Evolutionary conservation across 441 rosid species (phyloP).

Genomic region (Erysimum cheiri): DNA sequence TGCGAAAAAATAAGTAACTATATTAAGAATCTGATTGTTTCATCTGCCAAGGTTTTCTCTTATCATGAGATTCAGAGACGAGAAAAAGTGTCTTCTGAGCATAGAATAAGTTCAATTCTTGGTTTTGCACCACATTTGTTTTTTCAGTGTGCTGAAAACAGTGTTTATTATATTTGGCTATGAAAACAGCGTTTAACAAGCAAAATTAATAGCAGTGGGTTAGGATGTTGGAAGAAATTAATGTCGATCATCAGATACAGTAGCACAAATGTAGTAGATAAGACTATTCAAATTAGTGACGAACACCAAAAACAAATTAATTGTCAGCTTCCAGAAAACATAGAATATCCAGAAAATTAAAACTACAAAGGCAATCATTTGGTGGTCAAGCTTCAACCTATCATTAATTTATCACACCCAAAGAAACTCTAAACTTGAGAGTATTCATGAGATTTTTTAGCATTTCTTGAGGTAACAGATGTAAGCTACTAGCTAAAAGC

Average conservation of each 20-base stretch:
- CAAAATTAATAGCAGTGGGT: constrained; percentile 1
- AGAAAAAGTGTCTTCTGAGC: not conserved
- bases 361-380: not conserved
- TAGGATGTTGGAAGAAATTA: not conserved
- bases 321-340: not conserved
- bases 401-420: not conserved
- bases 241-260: constrained; percentile 6
- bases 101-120: not conserved
- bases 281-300: not conserved
- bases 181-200: not conserved
- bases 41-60: constrained; percentile 9
- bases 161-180: not conserved
- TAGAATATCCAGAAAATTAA: not conserved
- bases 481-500: not conserved
- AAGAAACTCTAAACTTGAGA: not conserved
- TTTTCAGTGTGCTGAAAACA: not conserved
- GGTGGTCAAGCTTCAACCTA: not conserved
- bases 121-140: constrained; percentile 6
- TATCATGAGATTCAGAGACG: not conserved
- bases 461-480: constrained; percentile 7
- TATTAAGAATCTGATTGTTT: constrained; percentile 5
- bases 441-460: not conserved
- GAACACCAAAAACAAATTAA: not conserved
- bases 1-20: constrained; percentile 19
- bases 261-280: not conserved